Base-by-base conservation (phyloP, 495 filamentous ascomycete genomes). In the Aspergillus conjunctus region DNA sequence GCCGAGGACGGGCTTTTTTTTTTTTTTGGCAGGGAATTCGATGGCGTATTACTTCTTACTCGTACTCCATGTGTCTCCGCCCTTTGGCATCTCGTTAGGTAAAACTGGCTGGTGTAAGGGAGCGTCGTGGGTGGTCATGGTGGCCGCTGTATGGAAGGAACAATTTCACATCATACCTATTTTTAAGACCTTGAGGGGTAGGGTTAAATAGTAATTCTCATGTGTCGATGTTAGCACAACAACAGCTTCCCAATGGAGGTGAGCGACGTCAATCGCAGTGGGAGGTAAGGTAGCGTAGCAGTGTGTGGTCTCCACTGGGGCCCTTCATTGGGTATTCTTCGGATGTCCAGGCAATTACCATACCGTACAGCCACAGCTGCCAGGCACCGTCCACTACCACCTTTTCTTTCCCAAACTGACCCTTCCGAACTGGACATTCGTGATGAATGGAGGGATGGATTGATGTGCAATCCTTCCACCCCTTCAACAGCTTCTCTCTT, bases 391-490 rank as follows among this genome's bases (percentile, higher is more conserved):
- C 49, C 32, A 41, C 44, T 49, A 52, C 49, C 22, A 17, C 46
- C 21, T 41, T n/a, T 59, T n/a, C n/a, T 21, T 57, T 48, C n/a
- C 34, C 54, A n/a, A n/a, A n/a, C 21, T 14, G 48, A 48, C 26
- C 32, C 33, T 37, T 55, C n/a, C 53, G 15, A 55, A 30, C 18
- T 55, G 22, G 26, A 10, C 39, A 50, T 39, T 44, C 30, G 20
- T 54, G 22, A 51, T 37, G 58, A 60, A 60, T 60, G 58, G 58
- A 60, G 58, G 58, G 58, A 60, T 60, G 51, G 17, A 60, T 60
- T 21, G 49, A 51, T 51, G 49, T 11, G 30, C 11, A 48, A 51
- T 51, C 30, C 49, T 45, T 32, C 33, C 39, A 21, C 26, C 60
- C 31, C 30, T 58, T 50, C 43, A 32, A 15, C n/a, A 49, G 14